phyloP scores from a whole-genome alignment of 306 rosid species.

The Rubus idaeus region DNA sequence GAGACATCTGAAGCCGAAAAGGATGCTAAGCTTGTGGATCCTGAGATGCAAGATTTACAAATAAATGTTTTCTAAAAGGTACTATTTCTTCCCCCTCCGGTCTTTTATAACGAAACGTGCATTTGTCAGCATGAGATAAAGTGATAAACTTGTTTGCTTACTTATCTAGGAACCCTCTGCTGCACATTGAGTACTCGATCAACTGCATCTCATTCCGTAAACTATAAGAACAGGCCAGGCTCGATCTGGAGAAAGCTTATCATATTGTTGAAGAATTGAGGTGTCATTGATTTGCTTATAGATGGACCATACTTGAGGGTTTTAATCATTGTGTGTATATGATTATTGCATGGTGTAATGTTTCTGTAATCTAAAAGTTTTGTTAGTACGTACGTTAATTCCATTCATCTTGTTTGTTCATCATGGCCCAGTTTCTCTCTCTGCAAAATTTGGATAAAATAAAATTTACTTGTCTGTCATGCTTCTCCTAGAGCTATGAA shows the following conservation, averaged over 20 bases:
- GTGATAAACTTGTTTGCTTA: neutral
- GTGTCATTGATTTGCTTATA: neutral
- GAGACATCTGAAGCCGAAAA: constrained; percentile 49
- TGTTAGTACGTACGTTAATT: neutral
- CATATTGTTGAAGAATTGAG: neutral
- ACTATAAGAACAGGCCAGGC: neutral
- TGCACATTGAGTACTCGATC: constrained; percentile 11
- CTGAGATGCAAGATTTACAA: constrained; percentile 54
- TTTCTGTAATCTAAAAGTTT: neutral
- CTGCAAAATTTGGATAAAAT: neutral
- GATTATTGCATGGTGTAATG: neutral
- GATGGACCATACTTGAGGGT: constrained; percentile 4
- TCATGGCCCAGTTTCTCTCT: neutral
- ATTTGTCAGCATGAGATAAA: neutral
- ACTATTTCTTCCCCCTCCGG: neutral
- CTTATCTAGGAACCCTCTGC: neutral
- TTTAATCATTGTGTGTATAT: neutral
- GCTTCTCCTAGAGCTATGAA: neutral
- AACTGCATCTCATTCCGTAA: constrained; percentile 4
- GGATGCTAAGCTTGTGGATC: constrained; percentile 44
- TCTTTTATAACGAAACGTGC: neutral
- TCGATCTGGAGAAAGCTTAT: neutral
- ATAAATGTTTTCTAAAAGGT: constrained; percentile 63
- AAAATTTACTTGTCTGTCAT: neutral
- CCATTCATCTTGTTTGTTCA: neutral